Evolutionary conservation across 768 basidiomycete genomes (phyloP).

Genomic region (Hydnomerulius pinastri): DNA sequence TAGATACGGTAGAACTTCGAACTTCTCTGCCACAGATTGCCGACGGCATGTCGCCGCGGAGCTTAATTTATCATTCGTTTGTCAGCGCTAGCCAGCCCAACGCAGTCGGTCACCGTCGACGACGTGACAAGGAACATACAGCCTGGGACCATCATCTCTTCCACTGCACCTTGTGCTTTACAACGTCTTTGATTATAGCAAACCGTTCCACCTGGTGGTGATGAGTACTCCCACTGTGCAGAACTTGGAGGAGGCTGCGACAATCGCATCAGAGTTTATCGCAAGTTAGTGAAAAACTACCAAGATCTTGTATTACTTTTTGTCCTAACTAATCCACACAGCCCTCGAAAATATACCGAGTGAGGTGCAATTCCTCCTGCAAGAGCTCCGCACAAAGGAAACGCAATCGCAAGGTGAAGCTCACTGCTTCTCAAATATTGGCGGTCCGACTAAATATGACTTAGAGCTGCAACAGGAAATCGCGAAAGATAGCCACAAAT

Average conservation of each 20-base stretch:
- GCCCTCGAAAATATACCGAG: constrained; percentile 53
- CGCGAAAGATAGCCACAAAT: constrained; percentile 43
- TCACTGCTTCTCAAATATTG: background rate
- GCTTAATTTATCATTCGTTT: too few species aligned
- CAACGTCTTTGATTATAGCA: background rate
- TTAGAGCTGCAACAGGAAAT: constrained; percentile 47
- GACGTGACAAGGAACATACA: too few species aligned
- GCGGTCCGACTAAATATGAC: background rate
- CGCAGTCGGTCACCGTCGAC: too few species aligned
- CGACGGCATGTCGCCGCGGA: too few species aligned
- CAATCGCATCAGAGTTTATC: constrained; percentile 50
- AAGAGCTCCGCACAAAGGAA: constrained; percentile 49
- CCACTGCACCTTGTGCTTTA: constrained; percentile 21
- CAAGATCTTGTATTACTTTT: background rate
- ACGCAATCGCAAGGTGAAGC: constrained; percentile 41
- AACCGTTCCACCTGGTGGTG: constrained; percentile 4
- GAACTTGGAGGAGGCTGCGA: constrained; percentile 50
- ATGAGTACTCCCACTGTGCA: constrained; percentile 37
- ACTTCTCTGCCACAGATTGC: too few species aligned
- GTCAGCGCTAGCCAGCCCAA: too few species aligned
- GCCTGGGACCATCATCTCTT: constrained; percentile 56
- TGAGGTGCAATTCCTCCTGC: constrained; percentile 49
- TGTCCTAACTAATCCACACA: constrained; percentile 14
- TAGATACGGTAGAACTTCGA: too few species aligned
- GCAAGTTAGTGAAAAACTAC: constrained; percentile 47